A percentile compares a stretch with the other conserved stretches of the same genome.
These are phyloP conservation scores for Amborella trichopoda DNA, from an alignment of 164 flowering plant species.

Conservation along the genomic window DNA sequence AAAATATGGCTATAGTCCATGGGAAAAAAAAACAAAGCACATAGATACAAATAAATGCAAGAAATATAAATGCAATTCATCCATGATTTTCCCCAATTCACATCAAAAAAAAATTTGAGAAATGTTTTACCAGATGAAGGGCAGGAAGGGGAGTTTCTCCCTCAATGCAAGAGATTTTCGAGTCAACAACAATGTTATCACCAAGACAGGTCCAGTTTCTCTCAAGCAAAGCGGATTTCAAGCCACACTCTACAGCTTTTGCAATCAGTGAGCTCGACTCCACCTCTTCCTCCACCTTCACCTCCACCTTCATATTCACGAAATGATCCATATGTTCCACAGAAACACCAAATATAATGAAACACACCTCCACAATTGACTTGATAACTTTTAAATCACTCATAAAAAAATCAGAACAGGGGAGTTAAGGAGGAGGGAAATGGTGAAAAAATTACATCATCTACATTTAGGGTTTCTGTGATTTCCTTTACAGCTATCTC, in stretches of 20 bases:
- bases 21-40: neutral
- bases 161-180: conserved; percentile 3
- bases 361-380: neutral
- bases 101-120: neutral
- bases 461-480: conserved; percentile 1
- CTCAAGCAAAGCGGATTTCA: conserved; percentile 4
- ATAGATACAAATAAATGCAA: neutral
- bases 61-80: neutral
- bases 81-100: neutral
- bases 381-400: neutral
- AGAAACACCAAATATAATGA: neutral
- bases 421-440: neutral
- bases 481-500: neutral
- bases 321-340: neutral
- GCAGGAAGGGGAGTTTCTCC: conserved; percentile 5
- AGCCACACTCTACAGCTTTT: conserved; percentile 7
- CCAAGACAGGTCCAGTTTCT: conserved; percentile 10
- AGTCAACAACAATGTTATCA: conserved; percentile 3
- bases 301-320: conserved; percentile 4
- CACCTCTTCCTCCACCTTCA: conserved; percentile 4
- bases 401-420: neutral
- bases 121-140: conserved; percentile 6
- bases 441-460: too few species aligned
- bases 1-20: neutral
- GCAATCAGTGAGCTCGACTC: conserved; percentile 4